These are phyloP conservation scores for Acrodontium crateriforme DNA, from an alignment of 2,329 filamentous ascomycete species.

Conservation along the genomic window DNA sequence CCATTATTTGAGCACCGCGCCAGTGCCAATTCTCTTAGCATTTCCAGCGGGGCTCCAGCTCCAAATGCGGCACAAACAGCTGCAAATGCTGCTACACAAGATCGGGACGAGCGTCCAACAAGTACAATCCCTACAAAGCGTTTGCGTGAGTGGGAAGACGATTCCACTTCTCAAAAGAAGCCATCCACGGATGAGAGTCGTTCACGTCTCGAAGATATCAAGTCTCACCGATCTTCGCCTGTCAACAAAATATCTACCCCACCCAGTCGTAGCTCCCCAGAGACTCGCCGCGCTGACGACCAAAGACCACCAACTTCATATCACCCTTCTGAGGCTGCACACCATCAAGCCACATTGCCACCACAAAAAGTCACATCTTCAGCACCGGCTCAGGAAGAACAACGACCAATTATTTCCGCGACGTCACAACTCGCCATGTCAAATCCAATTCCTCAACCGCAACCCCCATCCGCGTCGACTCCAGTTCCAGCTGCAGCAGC, in stretches of 20 bases:
- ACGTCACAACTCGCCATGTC: conserved; percentile 13
- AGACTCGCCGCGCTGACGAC: conserved; percentile 45
- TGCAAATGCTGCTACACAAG: conserved; percentile 53
- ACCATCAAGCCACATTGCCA: conserved; percentile 58
- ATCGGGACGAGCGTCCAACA: conserved; percentile 58
- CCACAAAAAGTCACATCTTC: conserved; percentile 38
- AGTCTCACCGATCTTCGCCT: conserved; percentile 50
- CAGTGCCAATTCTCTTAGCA: conserved; percentile 44
- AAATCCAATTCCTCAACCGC: conserved; percentile 35
- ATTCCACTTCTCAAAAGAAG: conserved; percentile 57
- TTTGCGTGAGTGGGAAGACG: conserved; percentile 84
- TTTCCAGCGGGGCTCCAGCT: conserved; percentile 57
- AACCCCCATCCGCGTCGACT: conserved; percentile 27
- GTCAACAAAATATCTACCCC: conserved; percentile 41
- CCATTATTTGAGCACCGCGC: conserved; percentile 66
- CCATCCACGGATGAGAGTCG: conserved; percentile 77
- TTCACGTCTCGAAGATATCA: conserved; percentile 71
- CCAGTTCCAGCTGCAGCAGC: conserved; percentile 23
- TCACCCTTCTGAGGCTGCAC: conserved; percentile 83
- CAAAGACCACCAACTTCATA: conserved; percentile 57
- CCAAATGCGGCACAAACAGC: conserved; percentile 43
- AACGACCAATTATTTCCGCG: conserved; percentile 18
- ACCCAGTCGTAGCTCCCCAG: conserved; percentile 67
- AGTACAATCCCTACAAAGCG: conserved; percentile 70
- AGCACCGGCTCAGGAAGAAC: conserved; percentile 33